Evolutionary conservation across 2,329 filamentous ascomycete genomes (phyloP).

Genomic region (Aureobasidium sp.): DNA sequence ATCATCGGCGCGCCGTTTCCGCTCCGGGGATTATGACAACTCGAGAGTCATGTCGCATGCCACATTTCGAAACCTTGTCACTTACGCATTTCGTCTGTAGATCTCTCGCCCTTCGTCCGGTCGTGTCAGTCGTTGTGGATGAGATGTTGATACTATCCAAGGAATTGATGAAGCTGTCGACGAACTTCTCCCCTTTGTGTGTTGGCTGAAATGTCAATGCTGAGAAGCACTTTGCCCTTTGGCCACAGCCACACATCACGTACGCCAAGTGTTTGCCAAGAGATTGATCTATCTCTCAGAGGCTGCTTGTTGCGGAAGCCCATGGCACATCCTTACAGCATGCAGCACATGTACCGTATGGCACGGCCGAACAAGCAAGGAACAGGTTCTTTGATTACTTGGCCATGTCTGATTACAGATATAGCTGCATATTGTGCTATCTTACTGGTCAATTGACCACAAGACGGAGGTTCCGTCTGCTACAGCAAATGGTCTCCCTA

Average conservation of each 20-base stretch:
- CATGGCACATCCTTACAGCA: background rate
- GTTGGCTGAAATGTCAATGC: background rate
- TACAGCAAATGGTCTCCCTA: background rate
- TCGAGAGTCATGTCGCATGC: background rate
- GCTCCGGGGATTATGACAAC: background rate
- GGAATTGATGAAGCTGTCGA: background rate
- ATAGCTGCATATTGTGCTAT: background rate
- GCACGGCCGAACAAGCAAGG: background rate
- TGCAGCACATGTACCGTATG: background rate
- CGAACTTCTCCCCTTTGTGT: background rate
- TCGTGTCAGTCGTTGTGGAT: background rate
- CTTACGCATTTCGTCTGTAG: conserved; percentile 1
- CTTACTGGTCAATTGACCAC: background rate
- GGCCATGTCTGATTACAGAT: background rate
- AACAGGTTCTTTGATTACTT: background rate
- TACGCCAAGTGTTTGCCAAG: background rate
- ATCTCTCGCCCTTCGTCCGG: background rate
- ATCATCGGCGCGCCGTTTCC: background rate
- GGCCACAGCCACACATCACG: background rate
- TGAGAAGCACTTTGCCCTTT: background rate
- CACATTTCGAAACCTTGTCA: background rate
- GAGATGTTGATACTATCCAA: background rate
- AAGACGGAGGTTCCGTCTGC: background rate
- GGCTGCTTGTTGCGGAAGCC: background rate
- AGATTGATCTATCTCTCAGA: background rate